Evolutionary conservation across 2,329 filamentous ascomycete species (phyloP).

Genomic region (Allantophomopsis cytisporea): DNA sequence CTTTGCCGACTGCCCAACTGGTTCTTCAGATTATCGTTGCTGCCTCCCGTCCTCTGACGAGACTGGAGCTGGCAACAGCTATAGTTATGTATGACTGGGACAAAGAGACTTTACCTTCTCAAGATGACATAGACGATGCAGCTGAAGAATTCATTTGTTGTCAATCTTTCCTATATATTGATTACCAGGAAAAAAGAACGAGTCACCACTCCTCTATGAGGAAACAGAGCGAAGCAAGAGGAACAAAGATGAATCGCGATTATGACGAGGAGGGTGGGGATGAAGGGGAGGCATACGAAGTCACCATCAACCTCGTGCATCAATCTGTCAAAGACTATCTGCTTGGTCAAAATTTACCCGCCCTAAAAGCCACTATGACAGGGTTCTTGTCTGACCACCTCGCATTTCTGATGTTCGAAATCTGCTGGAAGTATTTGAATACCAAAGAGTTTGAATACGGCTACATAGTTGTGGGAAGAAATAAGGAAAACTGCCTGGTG

Average conservation of each 20-base stretch:
- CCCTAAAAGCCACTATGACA: neutral
- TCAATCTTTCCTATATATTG: neutral
- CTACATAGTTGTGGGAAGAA: too few relatives aligned
- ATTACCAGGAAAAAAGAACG: too few relatives aligned
- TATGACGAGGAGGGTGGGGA: too few relatives aligned
- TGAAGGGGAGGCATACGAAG: neutral
- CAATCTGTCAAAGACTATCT: slow-evolving; percentile 2
- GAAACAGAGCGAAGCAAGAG: too few relatives aligned
- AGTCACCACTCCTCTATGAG: too few relatives aligned
- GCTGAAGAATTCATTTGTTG: neutral
- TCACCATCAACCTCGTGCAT: slow-evolving; percentile 1
- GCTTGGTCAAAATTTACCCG: neutral
- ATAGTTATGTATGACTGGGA: neutral
- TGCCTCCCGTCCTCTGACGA: neutral
- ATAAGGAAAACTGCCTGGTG: too few relatives aligned
- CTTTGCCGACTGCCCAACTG: neutral
- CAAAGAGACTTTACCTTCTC: neutral
- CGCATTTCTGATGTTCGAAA: neutral
- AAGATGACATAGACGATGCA: neutral
- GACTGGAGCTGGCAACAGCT: neutral
- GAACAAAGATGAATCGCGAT: too few relatives aligned
- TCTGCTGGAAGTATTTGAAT: neutral
- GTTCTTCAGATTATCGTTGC: neutral
- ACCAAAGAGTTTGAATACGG: neutral
- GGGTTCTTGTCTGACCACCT: neutral